phyloP scores from a whole-genome alignment of 2,329 filamentous ascomycete genomes.

The Purpureocillium takamizusanense region DNA sequence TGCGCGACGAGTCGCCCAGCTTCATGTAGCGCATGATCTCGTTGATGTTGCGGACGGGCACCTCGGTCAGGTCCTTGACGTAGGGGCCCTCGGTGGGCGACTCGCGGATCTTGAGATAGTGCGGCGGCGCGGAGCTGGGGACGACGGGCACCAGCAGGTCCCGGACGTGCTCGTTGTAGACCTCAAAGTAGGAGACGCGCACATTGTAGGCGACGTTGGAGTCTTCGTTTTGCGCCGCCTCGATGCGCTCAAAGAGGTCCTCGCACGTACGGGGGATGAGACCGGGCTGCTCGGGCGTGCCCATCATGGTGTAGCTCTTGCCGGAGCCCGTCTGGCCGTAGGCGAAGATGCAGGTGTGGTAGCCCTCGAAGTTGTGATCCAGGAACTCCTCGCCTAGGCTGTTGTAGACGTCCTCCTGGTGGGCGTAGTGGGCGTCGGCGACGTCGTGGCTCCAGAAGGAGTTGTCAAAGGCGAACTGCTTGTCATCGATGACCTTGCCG shows the following conservation, averaged over 20 bases:
- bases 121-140: slow-evolving; percentile 63
- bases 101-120: slow-evolving; percentile 96
- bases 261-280: slow-evolving; percentile 93
- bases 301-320: slow-evolving; percentile 99
- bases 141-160: slow-evolving; percentile 74
- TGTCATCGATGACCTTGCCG: slow-evolving; percentile 76
- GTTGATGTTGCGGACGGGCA: slow-evolving; percentile 75
- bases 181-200: slow-evolving; percentile 96
- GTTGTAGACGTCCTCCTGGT: slow-evolving; percentile 90
- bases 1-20: slow-evolving; percentile 78
- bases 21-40: slow-evolving; percentile 91
- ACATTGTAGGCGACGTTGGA: slow-evolving; percentile 95
- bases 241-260: slow-evolving; percentile 90
- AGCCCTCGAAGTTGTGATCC: slow-evolving; percentile 98
- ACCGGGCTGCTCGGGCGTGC: slow-evolving; percentile 72
- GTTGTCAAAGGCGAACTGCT: slow-evolving; percentile 91
- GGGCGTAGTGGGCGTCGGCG: slow-evolving; percentile 74
- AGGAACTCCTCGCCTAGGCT: slow-evolving; percentile 92
- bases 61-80: slow-evolving; percentile 91
- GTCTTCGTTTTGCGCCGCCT: slow-evolving; percentile 64
- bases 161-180: slow-evolving; percentile 98
- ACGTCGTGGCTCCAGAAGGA: slow-evolving; percentile 94
- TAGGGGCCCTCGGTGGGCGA: slow-evolving; percentile 92
- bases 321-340: slow-evolving; percentile 97
- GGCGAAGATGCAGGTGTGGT: slow-evolving; percentile 98